Percentiles rank a stretch among this genome's conserved stretches.
phyloP scores from a whole-genome alignment of 345 rosid genomes.

The Barbarea vulgaris region DNA sequence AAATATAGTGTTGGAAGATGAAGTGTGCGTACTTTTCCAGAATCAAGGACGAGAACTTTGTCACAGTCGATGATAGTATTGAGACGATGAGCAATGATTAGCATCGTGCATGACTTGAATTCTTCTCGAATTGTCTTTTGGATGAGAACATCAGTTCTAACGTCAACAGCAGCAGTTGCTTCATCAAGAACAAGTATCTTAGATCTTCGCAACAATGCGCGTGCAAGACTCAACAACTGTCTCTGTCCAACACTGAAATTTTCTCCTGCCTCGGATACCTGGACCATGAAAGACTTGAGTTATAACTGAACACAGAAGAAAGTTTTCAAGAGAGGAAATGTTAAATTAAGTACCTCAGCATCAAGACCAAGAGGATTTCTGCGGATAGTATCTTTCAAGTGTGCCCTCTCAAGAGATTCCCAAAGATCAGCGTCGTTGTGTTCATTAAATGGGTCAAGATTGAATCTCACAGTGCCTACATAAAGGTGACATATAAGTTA shows the following conservation, averaged over 20 bases:
- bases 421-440: conserved; percentile 98
- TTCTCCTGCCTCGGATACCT: conserved; percentile 97
- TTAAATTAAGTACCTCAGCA: conserved; percentile 65
- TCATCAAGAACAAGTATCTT: conserved; percentile 98
- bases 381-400: conserved; percentile 85
- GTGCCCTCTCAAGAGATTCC: conserved; percentile 98
- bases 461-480: conserved; percentile 90
- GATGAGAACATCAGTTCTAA: conserved; percentile 95
- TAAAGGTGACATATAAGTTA: conserved; percentile 1
- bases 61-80: conserved; percentile 97
- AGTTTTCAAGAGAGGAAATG: conserved; percentile 12
- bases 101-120: conserved; percentile 94
- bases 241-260: conserved; percentile 99
- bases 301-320: conserved; percentile 15
- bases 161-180: conserved; percentile 99
- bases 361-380: conserved; percentile 85
- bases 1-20: background rate
- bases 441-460: conserved; percentile 96
- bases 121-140: conserved; percentile 99
- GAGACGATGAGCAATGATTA: conserved; percentile 94
- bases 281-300: background rate
- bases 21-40: conserved; percentile 69
- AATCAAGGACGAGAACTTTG: conserved; percentile 82
- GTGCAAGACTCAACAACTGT: conserved; percentile 95
- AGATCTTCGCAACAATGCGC: conserved; percentile 91